Evolutionary conservation across 2,329 filamentous ascomycete species (phyloP).

Genomic region (Epichloe coenophiala): DNA sequence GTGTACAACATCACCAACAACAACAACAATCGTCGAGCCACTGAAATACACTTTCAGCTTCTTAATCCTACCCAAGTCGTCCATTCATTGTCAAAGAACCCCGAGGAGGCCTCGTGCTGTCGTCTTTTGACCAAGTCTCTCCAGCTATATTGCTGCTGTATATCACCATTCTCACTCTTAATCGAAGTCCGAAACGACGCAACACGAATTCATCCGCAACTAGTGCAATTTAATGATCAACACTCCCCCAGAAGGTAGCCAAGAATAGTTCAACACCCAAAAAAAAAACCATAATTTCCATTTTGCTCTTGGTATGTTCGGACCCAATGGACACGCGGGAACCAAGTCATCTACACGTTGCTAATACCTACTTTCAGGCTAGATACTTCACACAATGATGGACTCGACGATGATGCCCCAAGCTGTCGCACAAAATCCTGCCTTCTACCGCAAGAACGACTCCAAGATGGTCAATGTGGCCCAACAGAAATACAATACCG

Average conservation of each 20-base stretch:
- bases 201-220: constrained; percentile 1
- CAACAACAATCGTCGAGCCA: constrained; percentile 12
- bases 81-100: constrained; percentile 26
- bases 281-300: neutral
- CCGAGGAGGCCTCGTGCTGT: constrained; percentile 7
- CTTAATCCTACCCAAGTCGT: constrained; percentile 11
- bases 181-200: constrained; percentile 7
- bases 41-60: constrained; percentile 6
- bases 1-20: constrained; percentile 14
- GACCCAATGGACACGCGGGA: too few relatives aligned
- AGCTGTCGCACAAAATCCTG: constrained; percentile 58
- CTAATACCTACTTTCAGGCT: neutral
- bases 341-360: neutral
- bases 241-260: too few relatives aligned
- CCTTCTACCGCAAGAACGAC: constrained; percentile 80
- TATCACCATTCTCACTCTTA: constrained; percentile 6
- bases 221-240: neutral
- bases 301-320: constrained; percentile 1
- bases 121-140: constrained; percentile 2
- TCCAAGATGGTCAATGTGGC: constrained; percentile 38
- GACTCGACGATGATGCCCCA: constrained; percentile 47
- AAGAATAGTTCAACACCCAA: neutral
- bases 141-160: constrained; percentile 6
- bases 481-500: constrained; percentile 24
- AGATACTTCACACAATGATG: constrained; percentile 33